Evolutionary conservation across 495 filamentous ascomycete genomes (phyloP), one percentile per base, ranked within the genome.

Genomic region (Hypoxylon perforatum): DNA sequence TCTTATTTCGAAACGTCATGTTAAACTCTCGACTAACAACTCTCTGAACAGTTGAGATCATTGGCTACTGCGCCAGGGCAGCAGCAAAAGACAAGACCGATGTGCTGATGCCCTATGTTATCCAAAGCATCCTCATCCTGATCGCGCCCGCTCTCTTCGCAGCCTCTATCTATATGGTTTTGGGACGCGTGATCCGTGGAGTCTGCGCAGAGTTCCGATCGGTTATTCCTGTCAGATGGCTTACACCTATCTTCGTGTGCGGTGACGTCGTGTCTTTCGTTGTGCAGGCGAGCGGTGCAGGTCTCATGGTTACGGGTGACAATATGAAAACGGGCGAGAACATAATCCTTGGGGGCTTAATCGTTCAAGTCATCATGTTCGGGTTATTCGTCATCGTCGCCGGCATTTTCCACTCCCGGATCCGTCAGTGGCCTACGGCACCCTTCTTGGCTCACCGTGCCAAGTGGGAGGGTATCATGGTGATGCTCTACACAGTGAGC

Each of bases 141-240:
- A 44, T 70, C 23, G 38, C 67, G 6, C 62, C 67, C 2, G 57
- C 55, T 1, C 52, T 67, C 46, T 67, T 61, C 44, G 84, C 85
- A 5, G 85, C 85, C 0, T 83, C 81, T 0, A 83, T 88, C 28
- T 88, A 87, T 71, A 88, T 87, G 85, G 75, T 79, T 21, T 77
- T 86, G 9, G 85, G 79, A 0, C 78, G 85, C 1, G 61, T 87
- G 7, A 81, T 86, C 35, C 55, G 58, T 1, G 17, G 65, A 3
- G 65, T 83, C 12, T 63, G 77, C 1, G 84, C 66, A 0, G 73
- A 81, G 45, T 53, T 76, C 14, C 66, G 75, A 51, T 73, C 79
- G 0, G 22, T 84, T 0, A 63, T 87, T 17, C 69, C 67, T 1
- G 52, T 74, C 9, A 71, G 41, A 5, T 84, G 82, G 82, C 66